Conservation (phyloP, 768 basidiomycete species). For the Psilocybe cyanescens region DNA sequence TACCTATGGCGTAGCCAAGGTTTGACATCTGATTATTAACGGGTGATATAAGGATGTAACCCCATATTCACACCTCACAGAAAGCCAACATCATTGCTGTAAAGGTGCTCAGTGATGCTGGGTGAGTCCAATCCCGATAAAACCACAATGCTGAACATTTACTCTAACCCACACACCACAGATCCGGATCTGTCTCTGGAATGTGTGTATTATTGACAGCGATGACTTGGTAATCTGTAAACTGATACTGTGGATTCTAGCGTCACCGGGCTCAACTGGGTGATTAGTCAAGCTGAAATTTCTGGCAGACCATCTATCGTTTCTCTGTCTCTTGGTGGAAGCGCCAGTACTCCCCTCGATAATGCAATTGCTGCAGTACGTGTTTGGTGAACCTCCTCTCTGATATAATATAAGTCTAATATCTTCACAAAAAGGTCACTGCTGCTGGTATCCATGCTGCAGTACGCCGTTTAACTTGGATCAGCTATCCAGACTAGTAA, state of each 20-base stretch:
- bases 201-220: neutral
- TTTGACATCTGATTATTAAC: neutral
- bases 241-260: conserved; percentile 11
- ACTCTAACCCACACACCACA: neutral
- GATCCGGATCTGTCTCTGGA: conserved; percentile 17
- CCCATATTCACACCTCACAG: conserved; percentile 1
- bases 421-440: conserved; percentile 22
- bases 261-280: conserved; percentile 36
- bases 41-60: neutral
- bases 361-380: conserved; percentile 31
- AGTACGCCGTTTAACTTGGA: neutral
- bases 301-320: conserved; percentile 34
- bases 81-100: conserved; percentile 39
- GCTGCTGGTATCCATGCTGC: conserved; percentile 31
- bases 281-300: conserved; percentile 18
- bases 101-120: conserved; percentile 41
- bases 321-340: conserved; percentile 42
- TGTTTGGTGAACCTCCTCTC: neutral
- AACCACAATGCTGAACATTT: no score
- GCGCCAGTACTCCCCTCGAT: conserved; percentile 29
- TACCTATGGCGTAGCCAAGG: conserved; percentile 37
- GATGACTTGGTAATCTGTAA: neutral
- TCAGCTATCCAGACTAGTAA: neutral
- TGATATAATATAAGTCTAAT: neutral
- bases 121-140: conserved; percentile 20